Conservation (phyloP, 108 stramenopile genomes). For the Thalassiosira profunda region DNA sequence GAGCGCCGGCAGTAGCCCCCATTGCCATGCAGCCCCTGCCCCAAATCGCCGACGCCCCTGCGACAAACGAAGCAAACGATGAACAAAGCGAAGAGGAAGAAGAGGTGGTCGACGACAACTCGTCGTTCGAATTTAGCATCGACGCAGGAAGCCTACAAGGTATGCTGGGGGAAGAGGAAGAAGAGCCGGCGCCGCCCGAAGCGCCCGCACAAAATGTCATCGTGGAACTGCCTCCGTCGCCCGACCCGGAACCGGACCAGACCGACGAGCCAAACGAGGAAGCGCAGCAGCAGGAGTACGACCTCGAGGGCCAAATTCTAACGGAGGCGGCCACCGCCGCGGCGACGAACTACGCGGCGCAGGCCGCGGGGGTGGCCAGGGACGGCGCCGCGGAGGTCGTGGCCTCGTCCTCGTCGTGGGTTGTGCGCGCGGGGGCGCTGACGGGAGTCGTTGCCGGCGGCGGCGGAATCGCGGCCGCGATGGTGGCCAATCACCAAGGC, state of each 20-base stretch:
- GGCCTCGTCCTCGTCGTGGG: slow-evolving; percentile 26
- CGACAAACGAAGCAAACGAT: neutral
- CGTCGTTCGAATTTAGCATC: slow-evolving; percentile 10
- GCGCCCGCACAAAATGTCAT: slow-evolving; percentile 7
- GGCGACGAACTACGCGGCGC: slow-evolving; percentile 28
- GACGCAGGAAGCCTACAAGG: slow-evolving; percentile 2
- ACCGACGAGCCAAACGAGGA: slow-evolving; percentile 25
- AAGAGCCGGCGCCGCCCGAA: neutral
- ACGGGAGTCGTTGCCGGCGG: slow-evolving; percentile 41
- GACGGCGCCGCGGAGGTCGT: slow-evolving; percentile 19
- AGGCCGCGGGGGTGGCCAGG: slow-evolving; percentile 24
- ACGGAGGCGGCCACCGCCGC: slow-evolving; percentile 42
- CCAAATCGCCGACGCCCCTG: neutral
- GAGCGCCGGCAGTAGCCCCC: neutral
- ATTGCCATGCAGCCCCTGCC: neutral
- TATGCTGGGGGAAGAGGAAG: neutral
- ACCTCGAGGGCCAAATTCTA: slow-evolving; percentile 36
- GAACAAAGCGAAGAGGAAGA: slow-evolving; percentile 1
- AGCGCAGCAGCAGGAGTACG: slow-evolving; percentile 34
- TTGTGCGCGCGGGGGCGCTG: slow-evolving; percentile 35
- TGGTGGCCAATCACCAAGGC: slow-evolving; percentile 4
- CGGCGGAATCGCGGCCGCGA: slow-evolving; percentile 28
- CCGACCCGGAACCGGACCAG: slow-evolving; percentile 7
- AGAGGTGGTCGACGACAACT: slow-evolving; percentile 11
- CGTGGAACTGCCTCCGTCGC: slow-evolving; percentile 25